These are phyloP conservation scores for Blastocystis hominis DNA, from an alignment of 352 stramenopile genomes.

Conservation along the genomic window DNA sequence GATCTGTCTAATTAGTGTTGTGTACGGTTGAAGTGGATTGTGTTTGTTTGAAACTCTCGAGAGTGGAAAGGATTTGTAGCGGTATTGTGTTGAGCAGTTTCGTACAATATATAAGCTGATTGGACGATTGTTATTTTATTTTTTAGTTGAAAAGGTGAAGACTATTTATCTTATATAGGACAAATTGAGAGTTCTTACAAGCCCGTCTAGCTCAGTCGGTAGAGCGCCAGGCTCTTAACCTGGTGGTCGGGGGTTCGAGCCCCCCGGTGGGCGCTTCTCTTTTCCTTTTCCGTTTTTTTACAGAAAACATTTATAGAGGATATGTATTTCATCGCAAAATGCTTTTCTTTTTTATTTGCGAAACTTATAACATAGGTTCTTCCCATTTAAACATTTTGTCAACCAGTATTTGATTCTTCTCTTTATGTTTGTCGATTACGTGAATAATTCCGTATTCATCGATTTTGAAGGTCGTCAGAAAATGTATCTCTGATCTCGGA, in stretches of 20 bases:
- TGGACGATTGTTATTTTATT: too few species aligned
- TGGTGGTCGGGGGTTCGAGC: conserved; percentile 47
- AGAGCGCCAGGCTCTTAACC: conserved; percentile 56
- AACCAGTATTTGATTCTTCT: background rate
- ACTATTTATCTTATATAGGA: background rate
- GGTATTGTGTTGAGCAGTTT: too few species aligned
- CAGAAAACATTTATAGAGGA: too few species aligned
- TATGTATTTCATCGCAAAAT: too few species aligned
- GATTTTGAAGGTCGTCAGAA: background rate
- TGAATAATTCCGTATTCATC: conserved; percentile 27
- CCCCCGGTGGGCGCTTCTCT: conserved; percentile 35
- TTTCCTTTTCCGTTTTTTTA: background rate
- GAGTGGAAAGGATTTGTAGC: too few species aligned
- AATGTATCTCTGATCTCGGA: background rate
- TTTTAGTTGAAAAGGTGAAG: too few species aligned
- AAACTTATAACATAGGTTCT: background rate
- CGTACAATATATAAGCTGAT: too few species aligned
- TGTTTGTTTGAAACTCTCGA: background rate
- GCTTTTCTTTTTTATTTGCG: too few species aligned
- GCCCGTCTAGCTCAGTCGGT: conserved; percentile 57
- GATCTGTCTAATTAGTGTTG: background rate
- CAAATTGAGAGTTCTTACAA: background rate
- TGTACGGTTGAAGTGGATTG: background rate
- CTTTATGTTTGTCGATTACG: background rate
- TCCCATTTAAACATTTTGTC: background rate